Conservation (phyloP, 306 rosid genomes). For the Rubus idaeus region DNA sequence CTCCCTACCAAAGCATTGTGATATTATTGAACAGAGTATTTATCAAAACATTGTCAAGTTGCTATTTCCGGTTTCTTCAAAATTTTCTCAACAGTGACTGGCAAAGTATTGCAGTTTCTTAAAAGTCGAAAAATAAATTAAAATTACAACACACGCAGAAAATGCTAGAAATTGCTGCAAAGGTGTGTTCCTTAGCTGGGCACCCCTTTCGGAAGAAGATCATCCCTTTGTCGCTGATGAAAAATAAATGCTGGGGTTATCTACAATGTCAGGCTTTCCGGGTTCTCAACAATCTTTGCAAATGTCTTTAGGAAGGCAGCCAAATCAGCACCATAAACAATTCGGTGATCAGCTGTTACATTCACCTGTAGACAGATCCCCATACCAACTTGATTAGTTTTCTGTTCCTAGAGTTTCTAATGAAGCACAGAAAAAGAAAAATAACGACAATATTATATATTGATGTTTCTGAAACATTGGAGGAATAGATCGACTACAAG, state of each 20-base stretch:
- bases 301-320: conserved; percentile 85
- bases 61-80: conserved; percentile 32
- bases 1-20: conserved; percentile 13
- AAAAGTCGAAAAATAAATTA: conserved; percentile 13
- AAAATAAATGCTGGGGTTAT: conserved; percentile 16
- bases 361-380: conserved; percentile 67
- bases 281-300: conserved; percentile 74
- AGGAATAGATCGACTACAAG: conserved; percentile 5
- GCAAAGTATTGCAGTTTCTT: conserved; percentile 23
- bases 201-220: conserved; percentile 8
- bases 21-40: conserved; percentile 11
- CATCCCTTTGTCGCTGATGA: conserved; percentile 22
- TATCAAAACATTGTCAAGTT: conserved; percentile 13
- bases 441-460: neutral
- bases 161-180: conserved; percentile 28
- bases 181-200: conserved; percentile 23
- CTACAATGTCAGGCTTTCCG: conserved; percentile 84
- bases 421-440: neutral
- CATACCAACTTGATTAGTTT: conserved; percentile 6
- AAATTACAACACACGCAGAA: conserved; percentile 26
- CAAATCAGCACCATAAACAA: conserved; percentile 86
- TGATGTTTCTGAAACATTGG: neutral
- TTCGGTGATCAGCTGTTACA: conserved; percentile 90
- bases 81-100: conserved; percentile 23
- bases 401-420: neutral